These are phyloP conservation scores for Phytopythium kandeliae DNA, from an alignment of 352 stramenopile species.

Conservation along the genomic window DNA sequence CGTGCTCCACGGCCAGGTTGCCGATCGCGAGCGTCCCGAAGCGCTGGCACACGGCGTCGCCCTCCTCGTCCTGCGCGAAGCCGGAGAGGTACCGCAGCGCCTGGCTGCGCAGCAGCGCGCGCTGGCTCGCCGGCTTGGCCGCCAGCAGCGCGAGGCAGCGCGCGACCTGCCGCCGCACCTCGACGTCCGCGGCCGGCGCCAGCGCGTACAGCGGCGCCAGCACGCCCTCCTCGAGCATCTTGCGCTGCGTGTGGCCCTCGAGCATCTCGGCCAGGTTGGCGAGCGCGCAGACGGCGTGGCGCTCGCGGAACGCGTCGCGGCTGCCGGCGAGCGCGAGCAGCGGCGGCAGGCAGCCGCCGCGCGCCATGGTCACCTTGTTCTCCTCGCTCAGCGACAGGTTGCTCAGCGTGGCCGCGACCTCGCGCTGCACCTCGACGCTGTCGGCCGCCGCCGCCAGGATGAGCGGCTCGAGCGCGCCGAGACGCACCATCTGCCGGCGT, in stretches of 20 bases:
- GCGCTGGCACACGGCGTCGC: slow-evolving; percentile 76
- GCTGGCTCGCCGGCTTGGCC: slow-evolving; percentile 89
- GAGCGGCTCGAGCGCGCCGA: slow-evolving; percentile 92
- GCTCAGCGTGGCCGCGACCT: slow-evolving; percentile 92
- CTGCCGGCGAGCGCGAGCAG: slow-evolving; percentile 87
- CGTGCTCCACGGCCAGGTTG: slow-evolving; percentile 85
- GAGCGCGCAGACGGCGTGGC: slow-evolving; percentile 90
- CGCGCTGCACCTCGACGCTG: slow-evolving; percentile 93
- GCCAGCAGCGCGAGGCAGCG: slow-evolving; percentile 92
- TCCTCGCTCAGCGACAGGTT: slow-evolving; percentile 95
- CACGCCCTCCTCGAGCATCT: slow-evolving; percentile 91
- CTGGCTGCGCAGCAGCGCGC: slow-evolving; percentile 80
- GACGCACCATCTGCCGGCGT: slow-evolving; percentile 86
- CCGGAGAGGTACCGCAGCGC: slow-evolving; percentile 85
- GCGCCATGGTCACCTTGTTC: slow-evolving; percentile 95
- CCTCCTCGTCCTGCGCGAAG: slow-evolving; percentile 75
- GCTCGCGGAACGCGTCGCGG: slow-evolving; percentile 87
- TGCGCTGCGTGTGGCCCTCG: slow-evolving; percentile 92
- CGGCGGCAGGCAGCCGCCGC: slow-evolving; percentile 90
- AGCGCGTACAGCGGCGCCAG: slow-evolving; percentile 90
- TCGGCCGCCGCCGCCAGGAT: slow-evolving; percentile 88
- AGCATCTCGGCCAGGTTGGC: slow-evolving; percentile 96
- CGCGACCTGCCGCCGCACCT: slow-evolving; percentile 91
- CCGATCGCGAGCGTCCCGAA: slow-evolving; percentile 91
- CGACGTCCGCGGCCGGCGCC: slow-evolving; percentile 57